Evolutionary conservation across 768 basidiomycete genomes (phyloP).

Genomic region (Boletus patriciae): DNA sequence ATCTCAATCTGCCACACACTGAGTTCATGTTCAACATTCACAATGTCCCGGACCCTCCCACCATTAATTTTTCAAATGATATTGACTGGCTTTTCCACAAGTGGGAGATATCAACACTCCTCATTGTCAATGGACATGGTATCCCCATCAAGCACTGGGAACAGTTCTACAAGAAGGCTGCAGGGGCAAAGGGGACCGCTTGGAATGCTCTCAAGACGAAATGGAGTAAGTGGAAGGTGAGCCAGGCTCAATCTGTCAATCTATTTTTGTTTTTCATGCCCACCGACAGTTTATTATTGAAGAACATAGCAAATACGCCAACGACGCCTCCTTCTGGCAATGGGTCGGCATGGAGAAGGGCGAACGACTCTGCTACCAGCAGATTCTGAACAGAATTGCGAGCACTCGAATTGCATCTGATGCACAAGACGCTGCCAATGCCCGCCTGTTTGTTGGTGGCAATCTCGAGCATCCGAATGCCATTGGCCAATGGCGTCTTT

Average conservation of each 20-base stretch:
- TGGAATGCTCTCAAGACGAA: constrained; percentile 16
- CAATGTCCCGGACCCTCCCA: neutral
- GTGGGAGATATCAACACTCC: neutral
- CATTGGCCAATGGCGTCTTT: no score
- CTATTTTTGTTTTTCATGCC: no score
- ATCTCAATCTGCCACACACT: neutral
- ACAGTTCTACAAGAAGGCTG: no score
- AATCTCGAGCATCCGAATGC: no score
- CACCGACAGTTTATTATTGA: neutral
- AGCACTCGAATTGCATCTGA: neutral
- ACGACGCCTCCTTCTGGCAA: neutral
- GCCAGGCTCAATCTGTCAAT: neutral
- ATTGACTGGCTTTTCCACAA: neutral
- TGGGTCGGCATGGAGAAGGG: neutral
- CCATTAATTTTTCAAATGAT: neutral
- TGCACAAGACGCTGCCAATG: neutral
- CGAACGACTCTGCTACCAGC: neutral
- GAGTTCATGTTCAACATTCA: neutral
- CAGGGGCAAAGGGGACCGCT: neutral
- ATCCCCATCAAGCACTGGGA: constrained; percentile 20
- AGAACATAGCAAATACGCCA: neutral
- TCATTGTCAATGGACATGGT: neutral
- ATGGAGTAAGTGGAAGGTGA: constrained; percentile 20
- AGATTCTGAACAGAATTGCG: neutral
- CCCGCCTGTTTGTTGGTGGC: neutral